Percentiles rank a stretch among this genome's conserved stretches.
These are phyloP conservation scores for Colletotrichum eleusines DNA, from an alignment of 2,329 filamentous ascomycete species.

Conservation along the genomic window DNA sequence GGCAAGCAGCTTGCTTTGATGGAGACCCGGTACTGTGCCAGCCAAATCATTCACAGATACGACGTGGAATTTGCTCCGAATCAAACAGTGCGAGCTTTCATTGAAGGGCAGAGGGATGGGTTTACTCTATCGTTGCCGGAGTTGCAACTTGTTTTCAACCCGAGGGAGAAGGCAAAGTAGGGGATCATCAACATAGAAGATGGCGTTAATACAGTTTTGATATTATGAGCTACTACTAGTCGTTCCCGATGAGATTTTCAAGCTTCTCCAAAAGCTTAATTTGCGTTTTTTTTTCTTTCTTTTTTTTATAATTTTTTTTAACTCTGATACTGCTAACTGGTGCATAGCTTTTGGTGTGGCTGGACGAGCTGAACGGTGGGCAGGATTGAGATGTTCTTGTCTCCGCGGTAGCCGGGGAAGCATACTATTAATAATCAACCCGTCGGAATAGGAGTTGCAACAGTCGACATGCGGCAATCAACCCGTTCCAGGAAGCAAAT, in stretches of 20 bases:
- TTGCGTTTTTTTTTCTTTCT: too few relatives aligned
- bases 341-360: background rate
- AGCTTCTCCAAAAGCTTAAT: background rate
- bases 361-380: constrained; percentile 1
- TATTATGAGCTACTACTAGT: background rate
- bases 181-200: background rate
- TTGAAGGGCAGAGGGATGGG: constrained; percentile 34
- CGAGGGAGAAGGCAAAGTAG: constrained; percentile 21
- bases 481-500: constrained; percentile 21
- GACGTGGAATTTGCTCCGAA: constrained; percentile 35
- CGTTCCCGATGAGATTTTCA: background rate
- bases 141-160: constrained; percentile 38
- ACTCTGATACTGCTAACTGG: background rate
- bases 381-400: constrained; percentile 6
- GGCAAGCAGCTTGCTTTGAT: constrained; percentile 54
- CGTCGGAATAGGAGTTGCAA: background rate
- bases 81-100: constrained; percentile 24
- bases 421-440: constrained; percentile 25
- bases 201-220: background rate
- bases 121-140: constrained; percentile 38
- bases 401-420: too few relatives aligned
- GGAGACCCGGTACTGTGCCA: constrained; percentile 46
- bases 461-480: constrained; percentile 4
- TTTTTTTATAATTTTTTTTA: too few relatives aligned
- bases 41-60: constrained; percentile 38